A percentile compares a stretch with the other conserved stretches of the same genome.
Evolutionary conservation across 495 filamentous ascomycete species (phyloP).

Genomic region (Aspergillus affinis): DNA sequence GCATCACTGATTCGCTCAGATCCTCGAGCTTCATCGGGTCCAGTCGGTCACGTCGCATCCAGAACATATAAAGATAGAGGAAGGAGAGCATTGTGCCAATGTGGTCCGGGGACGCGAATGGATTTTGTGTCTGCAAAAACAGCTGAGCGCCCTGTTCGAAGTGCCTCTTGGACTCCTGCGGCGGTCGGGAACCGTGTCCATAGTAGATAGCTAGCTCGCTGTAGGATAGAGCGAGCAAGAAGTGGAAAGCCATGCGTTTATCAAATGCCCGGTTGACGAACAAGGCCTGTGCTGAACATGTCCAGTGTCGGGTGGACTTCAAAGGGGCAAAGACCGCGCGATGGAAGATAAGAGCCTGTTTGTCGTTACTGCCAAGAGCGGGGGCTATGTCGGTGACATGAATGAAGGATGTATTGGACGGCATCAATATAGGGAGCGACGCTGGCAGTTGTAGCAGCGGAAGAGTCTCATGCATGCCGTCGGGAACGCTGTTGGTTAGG

Average conservation of each 20-base stretch:
- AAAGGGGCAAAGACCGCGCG: conserved; percentile 14
- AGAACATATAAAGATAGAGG: conserved; percentile 19
- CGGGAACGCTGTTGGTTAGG: too few relatives aligned
- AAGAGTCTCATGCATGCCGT: background rate
- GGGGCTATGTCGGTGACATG: background rate
- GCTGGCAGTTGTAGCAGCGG: background rate
- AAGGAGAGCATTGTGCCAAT: conserved; percentile 15
- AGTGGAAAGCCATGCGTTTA: conserved; percentile 17
- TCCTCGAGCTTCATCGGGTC: conserved; percentile 7
- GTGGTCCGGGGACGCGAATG: conserved; percentile 8
- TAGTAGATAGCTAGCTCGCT: conserved; percentile 15
- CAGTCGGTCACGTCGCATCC: conserved; percentile 15
- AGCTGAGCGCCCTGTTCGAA: conserved; percentile 12
- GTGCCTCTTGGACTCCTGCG: conserved; percentile 10
- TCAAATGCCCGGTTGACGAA: conserved; percentile 13
- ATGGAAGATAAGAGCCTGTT: conserved; percentile 14
- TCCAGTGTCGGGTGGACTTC: conserved; percentile 13
- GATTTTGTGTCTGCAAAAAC: conserved; percentile 5
- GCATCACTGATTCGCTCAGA: conserved; percentile 8
- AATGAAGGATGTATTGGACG: background rate
- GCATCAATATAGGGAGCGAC: background rate
- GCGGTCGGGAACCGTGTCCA: conserved; percentile 7
- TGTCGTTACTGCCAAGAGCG: conserved; percentile 10
- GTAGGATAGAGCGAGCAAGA: conserved; percentile 20
- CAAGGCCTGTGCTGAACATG: conserved; percentile 16